A percentile compares a stretch with the other conserved stretches of the same genome.
phyloP scores from a whole-genome alignment of 2,329 filamentous ascomycete species.

The Venturia carpophila region DNA sequence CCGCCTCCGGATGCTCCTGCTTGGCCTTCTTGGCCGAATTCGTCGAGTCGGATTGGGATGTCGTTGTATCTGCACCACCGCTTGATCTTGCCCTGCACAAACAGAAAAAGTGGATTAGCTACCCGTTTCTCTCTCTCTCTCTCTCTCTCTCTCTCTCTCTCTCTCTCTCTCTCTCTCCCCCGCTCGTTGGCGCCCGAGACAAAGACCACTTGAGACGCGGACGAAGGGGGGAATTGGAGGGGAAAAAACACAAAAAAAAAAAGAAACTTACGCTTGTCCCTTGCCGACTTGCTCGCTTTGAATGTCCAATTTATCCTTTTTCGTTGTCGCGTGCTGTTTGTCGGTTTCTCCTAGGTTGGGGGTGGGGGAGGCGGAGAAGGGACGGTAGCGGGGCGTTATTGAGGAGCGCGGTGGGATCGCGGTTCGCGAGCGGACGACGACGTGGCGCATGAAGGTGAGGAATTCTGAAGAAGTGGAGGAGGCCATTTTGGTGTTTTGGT shows the following conservation, averaged over 20 bases:
- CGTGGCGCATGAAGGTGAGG: slow-evolving; percentile 32
- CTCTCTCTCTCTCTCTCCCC: too few relatives aligned
- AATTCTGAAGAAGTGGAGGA: slow-evolving; percentile 32
- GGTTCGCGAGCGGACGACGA: slow-evolving; percentile 6
- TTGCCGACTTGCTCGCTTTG: slow-evolving; percentile 3
- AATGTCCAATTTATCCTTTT: slow-evolving; percentile 27
- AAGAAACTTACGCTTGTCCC: slow-evolving; percentile 9
- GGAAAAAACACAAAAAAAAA: too few relatives aligned
- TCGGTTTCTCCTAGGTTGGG: not conserved
- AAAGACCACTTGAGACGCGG: too few relatives aligned
- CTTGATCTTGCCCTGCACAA: slow-evolving; percentile 25
- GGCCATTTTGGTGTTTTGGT: slow-evolving; percentile 25
- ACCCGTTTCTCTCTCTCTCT: too few relatives aligned
- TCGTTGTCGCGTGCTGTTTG: slow-evolving; percentile 13
- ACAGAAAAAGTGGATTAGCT: slow-evolving; percentile 4
- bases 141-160: too few relatives aligned
- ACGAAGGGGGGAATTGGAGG: too few relatives aligned
- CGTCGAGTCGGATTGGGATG: slow-evolving; percentile 31
- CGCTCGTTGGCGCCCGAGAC: too few relatives aligned
- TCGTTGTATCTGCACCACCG: slow-evolving; percentile 35
- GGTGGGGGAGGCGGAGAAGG: not conserved
- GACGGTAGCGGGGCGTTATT: not conserved
- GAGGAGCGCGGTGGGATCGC: not conserved
- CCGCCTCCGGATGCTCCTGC: slow-evolving; percentile 41
- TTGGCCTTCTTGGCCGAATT: slow-evolving; percentile 36